Evolutionary conservation across 2,329 filamentous ascomycete species (phyloP).

Genomic region (Biscogniauxia mediterranea): DNA sequence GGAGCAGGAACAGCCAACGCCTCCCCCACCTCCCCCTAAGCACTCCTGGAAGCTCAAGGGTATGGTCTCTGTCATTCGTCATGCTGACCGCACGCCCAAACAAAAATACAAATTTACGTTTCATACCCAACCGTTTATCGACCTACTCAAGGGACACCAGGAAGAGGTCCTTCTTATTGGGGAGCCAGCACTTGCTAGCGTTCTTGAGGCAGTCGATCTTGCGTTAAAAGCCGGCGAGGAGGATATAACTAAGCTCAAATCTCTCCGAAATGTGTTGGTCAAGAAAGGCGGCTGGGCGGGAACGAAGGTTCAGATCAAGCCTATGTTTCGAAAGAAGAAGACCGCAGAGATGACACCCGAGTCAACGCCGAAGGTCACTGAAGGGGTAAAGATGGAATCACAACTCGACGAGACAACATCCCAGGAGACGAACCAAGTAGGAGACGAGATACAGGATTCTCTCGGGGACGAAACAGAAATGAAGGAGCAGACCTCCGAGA

Average conservation of each 20-base stretch:
- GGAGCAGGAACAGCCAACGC: constrained; percentile 43
- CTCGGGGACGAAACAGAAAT: constrained; percentile 10
- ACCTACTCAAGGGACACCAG: constrained; percentile 89
- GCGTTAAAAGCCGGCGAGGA: constrained; percentile 79
- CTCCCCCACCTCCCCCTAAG: constrained; percentile 71
- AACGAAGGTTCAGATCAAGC: constrained; percentile 98
- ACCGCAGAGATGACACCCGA: constrained; percentile 52
- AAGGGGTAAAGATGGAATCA: constrained; percentile 33
- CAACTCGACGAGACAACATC: constrained; percentile 28
- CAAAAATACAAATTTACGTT: constrained; percentile 99
- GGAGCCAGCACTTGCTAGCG: constrained; percentile 83
- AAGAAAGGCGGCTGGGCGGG: constrained; percentile 94
- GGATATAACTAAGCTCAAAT: constrained; percentile 80
- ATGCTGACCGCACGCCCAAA: constrained; percentile 96
- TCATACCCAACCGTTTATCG: constrained; percentile 93
- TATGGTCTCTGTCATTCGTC: constrained; percentile 92
- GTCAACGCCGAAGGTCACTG: constrained; percentile 32
- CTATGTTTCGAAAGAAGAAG: constrained; percentile 93
- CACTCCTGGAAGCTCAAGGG: constrained; percentile 98
- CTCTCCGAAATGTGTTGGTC: constrained; percentile 80
- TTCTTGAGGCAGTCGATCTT: constrained; percentile 80
- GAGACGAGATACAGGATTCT: constrained; percentile 19
- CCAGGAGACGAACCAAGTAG: constrained; percentile 23
- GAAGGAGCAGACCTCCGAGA: constrained; percentile 11
- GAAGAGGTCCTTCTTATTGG: constrained; percentile 95